These are phyloP conservation scores for Apiospora saccharicola DNA, from an alignment of 2,329 filamentous ascomycete genomes.

Conservation along the genomic window DNA sequence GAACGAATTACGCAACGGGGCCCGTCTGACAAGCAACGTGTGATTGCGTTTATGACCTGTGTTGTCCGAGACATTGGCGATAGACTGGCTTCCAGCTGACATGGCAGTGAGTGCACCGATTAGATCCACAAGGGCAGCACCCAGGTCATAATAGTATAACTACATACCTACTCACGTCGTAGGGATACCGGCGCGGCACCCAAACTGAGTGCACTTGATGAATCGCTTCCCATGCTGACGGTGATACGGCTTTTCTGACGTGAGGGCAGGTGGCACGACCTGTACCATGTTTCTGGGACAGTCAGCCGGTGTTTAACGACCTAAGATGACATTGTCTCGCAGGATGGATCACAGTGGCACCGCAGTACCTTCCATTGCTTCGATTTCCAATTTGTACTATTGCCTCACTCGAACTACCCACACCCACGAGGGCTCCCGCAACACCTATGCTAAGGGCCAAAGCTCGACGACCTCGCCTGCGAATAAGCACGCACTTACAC, in stretches of 20 bases:
- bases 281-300: too few relatives aligned
- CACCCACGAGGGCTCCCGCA: background rate
- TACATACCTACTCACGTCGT: too few relatives aligned
- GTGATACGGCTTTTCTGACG: too few relatives aligned
- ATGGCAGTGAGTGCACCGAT: background rate
- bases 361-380: background rate
- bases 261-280: too few relatives aligned
- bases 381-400: background rate
- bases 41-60: background rate
- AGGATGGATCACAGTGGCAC: background rate
- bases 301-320: background rate
- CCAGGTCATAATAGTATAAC: background rate
- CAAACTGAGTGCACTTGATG: too few relatives aligned
- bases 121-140: background rate
- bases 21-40: background rate
- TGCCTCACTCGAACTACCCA: background rate
- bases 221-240: background rate
- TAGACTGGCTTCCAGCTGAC: background rate
- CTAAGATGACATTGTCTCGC: too few relatives aligned
- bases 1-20: background rate
- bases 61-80: background rate
- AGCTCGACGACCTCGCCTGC: background rate
- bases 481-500: background rate
- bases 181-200: too few relatives aligned
- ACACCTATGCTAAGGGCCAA: background rate